phyloP scores from a whole-genome alignment of 495 filamentous ascomycete species.

The Aspergillus campestris region DNA sequence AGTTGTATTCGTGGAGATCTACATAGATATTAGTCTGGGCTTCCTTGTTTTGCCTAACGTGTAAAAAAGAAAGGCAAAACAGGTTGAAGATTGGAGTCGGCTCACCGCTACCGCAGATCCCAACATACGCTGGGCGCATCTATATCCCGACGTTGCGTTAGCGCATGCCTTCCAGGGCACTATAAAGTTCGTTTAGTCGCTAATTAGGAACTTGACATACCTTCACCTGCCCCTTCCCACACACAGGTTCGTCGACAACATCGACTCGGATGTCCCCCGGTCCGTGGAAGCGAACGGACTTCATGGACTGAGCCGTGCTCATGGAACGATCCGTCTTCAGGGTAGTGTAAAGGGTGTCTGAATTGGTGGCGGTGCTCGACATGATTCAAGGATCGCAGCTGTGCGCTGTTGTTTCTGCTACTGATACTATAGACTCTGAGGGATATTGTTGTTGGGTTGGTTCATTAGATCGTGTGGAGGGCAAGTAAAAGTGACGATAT shows the following conservation, averaged over 20 bases:
- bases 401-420: too few relatives aligned
- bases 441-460: too few relatives aligned
- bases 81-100: neutral
- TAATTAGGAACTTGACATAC: constrained; percentile 10
- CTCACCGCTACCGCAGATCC: constrained; percentile 48
- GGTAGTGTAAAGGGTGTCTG: constrained; percentile 2
- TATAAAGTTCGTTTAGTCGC: neutral
- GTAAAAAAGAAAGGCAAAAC: neutral
- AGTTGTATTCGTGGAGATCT: constrained; percentile 56
- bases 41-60: constrained; percentile 6
- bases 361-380: constrained; percentile 3
- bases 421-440: too few relatives aligned
- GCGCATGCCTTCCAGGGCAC: neutral
- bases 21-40: neutral
- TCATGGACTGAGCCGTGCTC: constrained; percentile 16
- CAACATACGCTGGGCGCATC: constrained; percentile 46
- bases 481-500: too few relatives aligned
- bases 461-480: too few relatives aligned
- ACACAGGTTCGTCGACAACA: constrained; percentile 26
- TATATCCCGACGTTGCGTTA: constrained; percentile 6
- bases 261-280: constrained; percentile 30
- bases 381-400: neutral
- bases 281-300: constrained; percentile 31
- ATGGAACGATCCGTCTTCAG: neutral
- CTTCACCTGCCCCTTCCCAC: constrained; percentile 33